Evolutionary conservation across 2,329 filamentous ascomycete species (phyloP), one percentile per base, ranked within the genome.

Genomic region (Zalaria obscura): DNA sequence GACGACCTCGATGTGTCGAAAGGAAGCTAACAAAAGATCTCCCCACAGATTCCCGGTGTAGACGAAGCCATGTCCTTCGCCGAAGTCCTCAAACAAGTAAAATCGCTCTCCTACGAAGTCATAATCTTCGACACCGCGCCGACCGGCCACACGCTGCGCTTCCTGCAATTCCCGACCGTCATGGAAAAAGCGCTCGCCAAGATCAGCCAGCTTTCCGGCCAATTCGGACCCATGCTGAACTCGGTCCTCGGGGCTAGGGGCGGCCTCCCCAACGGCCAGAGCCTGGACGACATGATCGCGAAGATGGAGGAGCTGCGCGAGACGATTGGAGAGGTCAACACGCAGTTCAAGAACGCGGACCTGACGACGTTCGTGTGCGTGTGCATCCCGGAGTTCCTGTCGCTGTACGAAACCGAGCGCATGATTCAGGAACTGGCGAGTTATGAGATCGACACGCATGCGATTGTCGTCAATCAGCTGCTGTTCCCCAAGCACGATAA

Each of bases 41-140:
- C 26, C 4, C 29, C 35, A 18, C 40, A 93, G 85, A 98, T 98
- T 48, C 91, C 91, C 11, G 91, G 91, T 66, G 93, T 98, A 48
- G 91, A 98, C 61, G 91, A 98, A 66, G 91, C 91, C 62, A 98
- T 98, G 91, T 95, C 88, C 43, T 98, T 98, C 59, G 91, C 91
- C 61, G 91, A 98, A 69, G 91, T 98, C 49, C 75, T 98, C 56
- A 98, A 98, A 67, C 91, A 98, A 66, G 91, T 98, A 68, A 96
- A 96, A 68, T 93, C 86, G 34, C 83, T 96, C 59, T 93, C 87
- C 39, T 98, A 98, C 75, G 91, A 96, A 64, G 86, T 89, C 56
- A 96, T 98, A 67, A 85, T 98, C 63, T 98, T 98, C 75, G 91
- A 98, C 64, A 98, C 91, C 29, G 91, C 91, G 3, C 91, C 91